Evolutionary conservation across 2,329 filamentous ascomycete species (phyloP).

Genomic region (Aspergillus sp.): DNA sequence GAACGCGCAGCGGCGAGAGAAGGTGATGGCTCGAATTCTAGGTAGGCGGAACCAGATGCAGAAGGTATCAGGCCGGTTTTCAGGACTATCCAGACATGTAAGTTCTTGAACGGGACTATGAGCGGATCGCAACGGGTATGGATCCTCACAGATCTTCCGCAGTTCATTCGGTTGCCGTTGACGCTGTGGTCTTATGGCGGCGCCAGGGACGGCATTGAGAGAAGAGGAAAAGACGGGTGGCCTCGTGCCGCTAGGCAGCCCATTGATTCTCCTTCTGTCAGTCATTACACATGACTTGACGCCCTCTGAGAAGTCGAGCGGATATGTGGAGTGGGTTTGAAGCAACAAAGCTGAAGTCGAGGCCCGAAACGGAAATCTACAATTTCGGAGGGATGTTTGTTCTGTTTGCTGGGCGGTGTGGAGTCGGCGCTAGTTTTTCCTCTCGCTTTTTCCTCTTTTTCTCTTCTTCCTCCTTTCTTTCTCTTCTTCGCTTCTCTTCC

Average conservation of each 20-base stretch:
- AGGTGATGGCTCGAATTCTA: slow-evolving; percentile 51
- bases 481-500: slow-evolving; percentile 18
- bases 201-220: slow-evolving; percentile 45
- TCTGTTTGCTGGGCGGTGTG: slow-evolving; percentile 31
- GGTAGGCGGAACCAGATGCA: slow-evolving; percentile 83
- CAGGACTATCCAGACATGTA: slow-evolving; percentile 58
- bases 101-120: slow-evolving; percentile 3
- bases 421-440: slow-evolving; percentile 15
- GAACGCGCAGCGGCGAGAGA: slow-evolving; percentile 42
- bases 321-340: background rate
- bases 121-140: background rate
- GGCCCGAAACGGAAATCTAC: slow-evolving; percentile 34
- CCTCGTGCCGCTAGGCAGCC: slow-evolving; percentile 72
- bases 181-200: slow-evolving; percentile 51
- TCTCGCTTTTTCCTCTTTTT: slow-evolving; percentile 15
- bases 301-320: slow-evolving; percentile 6
- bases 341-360: slow-evolving; percentile 9
- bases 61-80: slow-evolving; percentile 91
- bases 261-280: slow-evolving; percentile 87
- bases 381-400: slow-evolving; percentile 34
- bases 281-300: slow-evolving; percentile 54
- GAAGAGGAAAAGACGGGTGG: slow-evolving; percentile 65
- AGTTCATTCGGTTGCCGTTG: slow-evolving; percentile 66
- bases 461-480: slow-evolving; percentile 16
- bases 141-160: slow-evolving; percentile 75